Percentiles rank a stretch among this genome's conserved stretches.
Evolutionary conservation across 1,139 yeast species (phyloP).

Genomic region (Tardiomyces blankii): DNA sequence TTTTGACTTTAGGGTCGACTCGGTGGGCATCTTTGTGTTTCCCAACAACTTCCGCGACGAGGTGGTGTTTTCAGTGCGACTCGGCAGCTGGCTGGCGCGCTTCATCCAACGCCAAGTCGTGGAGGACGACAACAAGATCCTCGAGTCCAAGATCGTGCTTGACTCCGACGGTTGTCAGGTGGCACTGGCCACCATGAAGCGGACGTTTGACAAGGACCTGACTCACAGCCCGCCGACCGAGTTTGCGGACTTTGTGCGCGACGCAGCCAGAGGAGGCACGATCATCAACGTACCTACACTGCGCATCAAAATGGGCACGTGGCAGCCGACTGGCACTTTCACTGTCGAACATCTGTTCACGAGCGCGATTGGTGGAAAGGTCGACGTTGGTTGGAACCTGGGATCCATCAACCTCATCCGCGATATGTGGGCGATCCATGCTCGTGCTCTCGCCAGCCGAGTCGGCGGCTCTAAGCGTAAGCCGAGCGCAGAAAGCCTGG

Average conservation of each 20-base stretch:
- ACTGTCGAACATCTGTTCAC: conserved; percentile 46
- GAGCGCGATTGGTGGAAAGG: conserved; percentile 77
- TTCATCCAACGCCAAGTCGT: not conserved
- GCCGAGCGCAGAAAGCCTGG: not conserved
- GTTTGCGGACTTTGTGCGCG: conserved; percentile 44
- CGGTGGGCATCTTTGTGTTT: conserved; percentile 28
- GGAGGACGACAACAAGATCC: not conserved
- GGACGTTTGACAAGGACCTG: conserved; percentile 36
- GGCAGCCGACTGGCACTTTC: not conserved
- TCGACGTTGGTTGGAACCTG: conserved; percentile 85
- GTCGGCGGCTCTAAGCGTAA: not conserved
- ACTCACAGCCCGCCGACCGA: conserved; percentile 38
- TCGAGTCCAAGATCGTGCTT: conserved; percentile 16
- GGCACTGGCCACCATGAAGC: conserved; percentile 45
- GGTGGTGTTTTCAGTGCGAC: not conserved
- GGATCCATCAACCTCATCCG: conserved; percentile 87
- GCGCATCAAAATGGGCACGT: conserved; percentile 51
- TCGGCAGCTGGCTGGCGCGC: not conserved
- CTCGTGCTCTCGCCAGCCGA: conserved; percentile 20
- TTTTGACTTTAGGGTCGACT: conserved; percentile 53
- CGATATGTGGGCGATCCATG: conserved; percentile 83
- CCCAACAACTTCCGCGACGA: not conserved
- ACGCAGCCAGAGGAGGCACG: conserved; percentile 62
- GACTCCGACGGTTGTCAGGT: conserved; percentile 52
- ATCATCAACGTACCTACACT: conserved; percentile 74